These are phyloP conservation scores for Nannizzia gypsea DNA, from an alignment of 2,329 filamentous ascomycete species.

Conservation along the genomic window DNA sequence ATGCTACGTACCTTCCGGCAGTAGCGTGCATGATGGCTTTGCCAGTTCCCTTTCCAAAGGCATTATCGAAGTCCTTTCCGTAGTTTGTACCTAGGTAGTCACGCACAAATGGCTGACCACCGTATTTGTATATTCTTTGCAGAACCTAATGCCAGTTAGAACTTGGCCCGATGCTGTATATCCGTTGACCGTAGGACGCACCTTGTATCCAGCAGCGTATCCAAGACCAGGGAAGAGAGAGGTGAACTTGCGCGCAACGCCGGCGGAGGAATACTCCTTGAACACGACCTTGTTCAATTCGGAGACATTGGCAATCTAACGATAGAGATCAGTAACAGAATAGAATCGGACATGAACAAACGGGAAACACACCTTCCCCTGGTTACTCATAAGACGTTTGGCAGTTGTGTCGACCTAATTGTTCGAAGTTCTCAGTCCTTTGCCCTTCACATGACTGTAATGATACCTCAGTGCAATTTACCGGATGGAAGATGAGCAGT, in stretches of 20 bases:
- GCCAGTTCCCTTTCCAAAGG: slow-evolving; percentile 92
- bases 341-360: background rate
- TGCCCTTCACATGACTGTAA: slow-evolving; percentile 16
- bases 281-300: slow-evolving; percentile 88
- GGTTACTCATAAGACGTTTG: slow-evolving; percentile 98
- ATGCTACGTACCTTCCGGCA: slow-evolving; percentile 60
- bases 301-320: slow-evolving; percentile 44
- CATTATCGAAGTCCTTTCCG: slow-evolving; percentile 67
- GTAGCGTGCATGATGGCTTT: slow-evolving; percentile 98
- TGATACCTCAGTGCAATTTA: slow-evolving; percentile 30
- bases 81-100: slow-evolving; percentile 77
- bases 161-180: background rate
- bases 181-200: slow-evolving; percentile 20
- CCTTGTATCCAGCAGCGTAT: slow-evolving; percentile 96
- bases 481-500: slow-evolving; percentile 83
- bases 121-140: slow-evolving; percentile 97
- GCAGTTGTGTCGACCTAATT: slow-evolving; percentile 87
- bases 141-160: slow-evolving; percentile 46
- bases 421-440: background rate
- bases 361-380: slow-evolving; percentile 50
- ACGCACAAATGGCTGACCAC: slow-evolving; percentile 86
- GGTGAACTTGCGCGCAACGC: slow-evolving; percentile 67
- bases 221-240: slow-evolving; percentile 94
- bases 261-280: slow-evolving; percentile 68
- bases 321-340: background rate